A percentile compares a stretch with the other conserved stretches of the same genome.
phyloP scores from a whole-genome alignment of 208 protist species.

The Endotrypanum monterogeii region DNA sequence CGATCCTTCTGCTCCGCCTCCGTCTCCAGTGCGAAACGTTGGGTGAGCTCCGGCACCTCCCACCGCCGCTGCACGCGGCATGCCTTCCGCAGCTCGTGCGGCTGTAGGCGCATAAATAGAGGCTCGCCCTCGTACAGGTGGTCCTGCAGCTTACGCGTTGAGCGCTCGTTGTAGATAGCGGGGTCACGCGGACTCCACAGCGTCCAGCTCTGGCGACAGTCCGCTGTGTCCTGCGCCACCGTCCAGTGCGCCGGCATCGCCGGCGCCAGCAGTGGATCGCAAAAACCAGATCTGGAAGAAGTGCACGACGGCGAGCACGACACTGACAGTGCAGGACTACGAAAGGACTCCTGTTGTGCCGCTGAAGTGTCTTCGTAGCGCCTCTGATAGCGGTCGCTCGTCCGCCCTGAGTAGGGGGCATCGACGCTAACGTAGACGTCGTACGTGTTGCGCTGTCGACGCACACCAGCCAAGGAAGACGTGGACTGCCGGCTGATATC shows the following conservation, averaged over 20 bases:
- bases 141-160: conserved; percentile 84
- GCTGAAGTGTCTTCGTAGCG: conserved; percentile 1
- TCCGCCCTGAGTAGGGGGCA: conserved; percentile 41
- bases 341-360: neutral
- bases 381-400: conserved; percentile 47
- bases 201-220: conserved; percentile 61
- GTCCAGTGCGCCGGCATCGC: conserved; percentile 76
- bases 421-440: conserved; percentile 89
- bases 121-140: conserved; percentile 88
- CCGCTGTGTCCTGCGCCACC: conserved; percentile 63
- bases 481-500: conserved; percentile 49
- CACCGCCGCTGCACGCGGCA: conserved; percentile 69
- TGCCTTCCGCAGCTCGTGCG: conserved; percentile 31
- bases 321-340: neutral
- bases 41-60: conserved; percentile 64
- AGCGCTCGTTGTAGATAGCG: conserved; percentile 73
- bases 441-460: conserved; percentile 70
- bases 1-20: conserved; percentile 41
- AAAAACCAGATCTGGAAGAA: neutral
- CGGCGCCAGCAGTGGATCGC: conserved; percentile 51
- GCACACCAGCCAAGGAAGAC: conserved; percentile 58
- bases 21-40: conserved; percentile 63
- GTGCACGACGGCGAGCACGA: neutral
- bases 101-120: conserved; percentile 72
- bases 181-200: conserved; percentile 89